Percentiles rank a stretch among this genome's conserved stretches.
These are phyloP conservation scores for Ustilago xerochloae DNA, from an alignment of 1,284 basidiomycete species.

Conservation along the genomic window DNA sequence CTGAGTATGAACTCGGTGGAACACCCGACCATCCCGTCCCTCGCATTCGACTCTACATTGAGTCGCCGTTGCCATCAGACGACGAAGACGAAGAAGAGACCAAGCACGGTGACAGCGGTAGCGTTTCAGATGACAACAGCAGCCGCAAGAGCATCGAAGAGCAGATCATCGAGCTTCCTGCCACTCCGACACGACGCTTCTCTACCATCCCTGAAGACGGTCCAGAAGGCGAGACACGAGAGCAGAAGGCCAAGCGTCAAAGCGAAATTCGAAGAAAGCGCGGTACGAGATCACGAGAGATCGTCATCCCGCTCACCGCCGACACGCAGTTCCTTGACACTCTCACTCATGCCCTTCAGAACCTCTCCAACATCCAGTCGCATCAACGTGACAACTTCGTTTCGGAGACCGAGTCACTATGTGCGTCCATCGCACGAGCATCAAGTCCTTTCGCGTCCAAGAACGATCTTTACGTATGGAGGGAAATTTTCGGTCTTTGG, in stretches of 20 bases:
- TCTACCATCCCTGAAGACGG: slow-evolving; percentile 47
- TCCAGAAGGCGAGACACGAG: slow-evolving; percentile 43
- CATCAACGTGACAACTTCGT: slow-evolving; percentile 77
- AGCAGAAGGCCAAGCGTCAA: slow-evolving; percentile 42
- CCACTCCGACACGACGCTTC: slow-evolving; percentile 21
- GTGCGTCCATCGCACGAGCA: slow-evolving; percentile 71
- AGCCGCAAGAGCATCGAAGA: slow-evolving; percentile 46
- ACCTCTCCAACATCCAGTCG: slow-evolving; percentile 77
- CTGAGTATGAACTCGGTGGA: slow-evolving; percentile 69
- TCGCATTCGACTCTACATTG: slow-evolving; percentile 66
- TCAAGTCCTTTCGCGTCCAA: slow-evolving; percentile 67
- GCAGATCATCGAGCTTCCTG: slow-evolving; percentile 47
- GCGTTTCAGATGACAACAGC: slow-evolving; percentile 28
- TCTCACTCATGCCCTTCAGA: slow-evolving; percentile 78
- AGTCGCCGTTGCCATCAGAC: slow-evolving; percentile 59
- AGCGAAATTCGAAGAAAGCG: slow-evolving; percentile 40
- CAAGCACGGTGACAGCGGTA: slow-evolving; percentile 8
- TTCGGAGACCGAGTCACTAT: slow-evolving; percentile 75
- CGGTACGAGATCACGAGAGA: slow-evolving; percentile 37
- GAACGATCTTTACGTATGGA: slow-evolving; percentile 88
- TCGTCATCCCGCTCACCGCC: slow-evolving; percentile 83
- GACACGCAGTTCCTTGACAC: slow-evolving; percentile 85
- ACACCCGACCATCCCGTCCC: slow-evolving; percentile 67
- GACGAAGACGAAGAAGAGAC: slow-evolving; percentile 38
- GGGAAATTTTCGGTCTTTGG: slow-evolving; percentile 89